phyloP scores from a whole-genome alignment of 2,329 filamentous ascomycete genomes.

The Aspergillus sp. region DNA sequence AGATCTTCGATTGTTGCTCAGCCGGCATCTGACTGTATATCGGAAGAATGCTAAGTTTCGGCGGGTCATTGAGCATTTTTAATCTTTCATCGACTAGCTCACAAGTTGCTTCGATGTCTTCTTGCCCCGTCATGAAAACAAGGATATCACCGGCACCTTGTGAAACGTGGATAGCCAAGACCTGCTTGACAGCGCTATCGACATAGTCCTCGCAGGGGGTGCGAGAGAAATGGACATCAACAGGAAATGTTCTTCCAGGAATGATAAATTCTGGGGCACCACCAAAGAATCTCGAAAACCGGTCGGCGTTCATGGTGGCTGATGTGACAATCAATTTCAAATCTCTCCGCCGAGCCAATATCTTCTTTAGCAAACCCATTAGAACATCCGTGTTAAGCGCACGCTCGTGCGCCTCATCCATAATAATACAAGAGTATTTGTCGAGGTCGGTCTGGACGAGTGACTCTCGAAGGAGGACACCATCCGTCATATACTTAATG shows the following conservation, averaged over 20 bases:
- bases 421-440: slow-evolving; percentile 96
- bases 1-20: slow-evolving; percentile 96
- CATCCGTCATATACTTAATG: slow-evolving; percentile 99
- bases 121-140: slow-evolving; percentile 99
- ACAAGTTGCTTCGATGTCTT: slow-evolving; percentile 96
- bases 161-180: slow-evolving; percentile 92
- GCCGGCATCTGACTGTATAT: slow-evolving; percentile 99
- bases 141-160: slow-evolving; percentile 91
- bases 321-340: slow-evolving; percentile 97
- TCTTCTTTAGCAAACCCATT: slow-evolving; percentile 97
- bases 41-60: slow-evolving; percentile 88
- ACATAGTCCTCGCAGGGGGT: slow-evolving; percentile 98
- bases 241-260: slow-evolving; percentile 91
- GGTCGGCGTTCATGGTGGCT: slow-evolving; percentile 96
- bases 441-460: slow-evolving; percentile 90
- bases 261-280: slow-evolving; percentile 96
- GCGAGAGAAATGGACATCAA: slow-evolving; percentile 92
- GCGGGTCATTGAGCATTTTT: slow-evolving; percentile 86
- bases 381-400: slow-evolving; percentile 95
- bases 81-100: slow-evolving; percentile 87
- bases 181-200: slow-evolving; percentile 93
- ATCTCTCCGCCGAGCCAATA: slow-evolving; percentile 82
- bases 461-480: slow-evolving; percentile 88
- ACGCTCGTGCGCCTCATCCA: slow-evolving; percentile 98
- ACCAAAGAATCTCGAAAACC: slow-evolving; percentile 94